A percentile compares a stretch with the other conserved stretches of the same genome.
phyloP scores from a whole-genome alignment of 2,329 filamentous ascomycete genomes.

The Torrubiellomyces zombiae region DNA sequence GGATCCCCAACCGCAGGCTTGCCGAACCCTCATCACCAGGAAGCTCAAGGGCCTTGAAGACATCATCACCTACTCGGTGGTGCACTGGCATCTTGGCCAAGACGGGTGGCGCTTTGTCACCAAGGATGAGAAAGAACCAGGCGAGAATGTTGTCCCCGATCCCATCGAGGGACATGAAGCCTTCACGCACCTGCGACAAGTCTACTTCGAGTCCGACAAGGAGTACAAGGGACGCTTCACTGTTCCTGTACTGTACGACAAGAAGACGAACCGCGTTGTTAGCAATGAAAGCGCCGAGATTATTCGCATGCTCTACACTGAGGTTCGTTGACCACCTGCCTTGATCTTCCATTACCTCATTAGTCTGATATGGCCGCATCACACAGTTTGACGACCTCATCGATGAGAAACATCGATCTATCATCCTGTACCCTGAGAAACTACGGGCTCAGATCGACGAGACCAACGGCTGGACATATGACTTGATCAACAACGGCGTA shows the following conservation, averaged over 20 bases:
- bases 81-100: constrained; percentile 75
- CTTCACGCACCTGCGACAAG: constrained; percentile 53
- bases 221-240: constrained; percentile 69
- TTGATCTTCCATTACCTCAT: constrained; percentile 53
- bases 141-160: constrained; percentile 48
- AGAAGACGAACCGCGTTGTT: constrained; percentile 58
- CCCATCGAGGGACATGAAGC: constrained; percentile 53
- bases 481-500: constrained; percentile 53
- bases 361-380: constrained; percentile 31
- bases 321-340: constrained; percentile 27
- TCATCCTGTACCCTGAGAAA: constrained; percentile 51
- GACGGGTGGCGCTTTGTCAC: constrained; percentile 71
- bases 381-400: constrained; percentile 53
- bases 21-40: constrained; percentile 71
- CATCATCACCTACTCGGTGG: constrained; percentile 60
- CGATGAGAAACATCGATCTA: constrained; percentile 36
- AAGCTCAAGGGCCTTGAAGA: constrained; percentile 87
- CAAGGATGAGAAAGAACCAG: constrained; percentile 37
- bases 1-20: too few relatives aligned
- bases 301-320: constrained; percentile 71
- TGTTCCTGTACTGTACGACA: constrained; percentile 76
- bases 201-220: constrained; percentile 63
- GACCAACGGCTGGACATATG: constrained; percentile 67
- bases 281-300: constrained; percentile 90
- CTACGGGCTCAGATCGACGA: constrained; percentile 57